Evolutionary conservation across 495 filamentous ascomycete species (phyloP), one percentile per base, ranked within the genome.

Genomic region (Penicillium roqueforti): DNA sequence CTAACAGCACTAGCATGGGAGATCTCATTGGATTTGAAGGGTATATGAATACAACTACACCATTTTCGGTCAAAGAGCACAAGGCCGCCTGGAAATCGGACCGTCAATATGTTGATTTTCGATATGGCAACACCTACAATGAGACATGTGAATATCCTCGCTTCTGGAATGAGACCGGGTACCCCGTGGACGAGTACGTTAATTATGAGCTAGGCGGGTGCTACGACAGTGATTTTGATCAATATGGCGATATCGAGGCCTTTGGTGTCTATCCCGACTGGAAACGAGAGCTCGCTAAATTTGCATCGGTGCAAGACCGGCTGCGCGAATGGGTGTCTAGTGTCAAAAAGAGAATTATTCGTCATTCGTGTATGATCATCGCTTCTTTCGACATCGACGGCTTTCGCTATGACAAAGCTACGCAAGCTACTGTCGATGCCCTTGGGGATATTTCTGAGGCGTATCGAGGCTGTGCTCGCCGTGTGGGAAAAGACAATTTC

Each of bases 241-340:
- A 87, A 65, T 87, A 85, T 51, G 85, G 85, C 38, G 84, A 87
- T 57, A 80, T 80, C 22, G 83, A 84, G 61, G 82, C 85, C 13
- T 87, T 87, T 55, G 85, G 85, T 52, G 80, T 83, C 23, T 86
- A 74, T 47, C 83, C 83, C 2, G 84, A 87, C 58, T 89, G 82
- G 80, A 70, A 86, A 59, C 76, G 78, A 59, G 79, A 89, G 67
- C 71, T 90, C 39, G 79, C 85, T 13, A 89, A 88, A 58, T 89
- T 89, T 62, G 83, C 85, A 28, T 87, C 80, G 32, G 87, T 88
- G 4, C 86, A 90, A 65, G 86, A 90, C 60, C 84, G 86, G 53
- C 73, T 90, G 9, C 82, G 86, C 26, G 86, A 88, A 57, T 89
- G 86, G 86, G 60, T 78, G 10, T 82, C 83, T 3, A 73, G 74